Conservation (phyloP, 2,329 filamentous ascomycete genomes). For the Apiospora pterosperma region DNA sequence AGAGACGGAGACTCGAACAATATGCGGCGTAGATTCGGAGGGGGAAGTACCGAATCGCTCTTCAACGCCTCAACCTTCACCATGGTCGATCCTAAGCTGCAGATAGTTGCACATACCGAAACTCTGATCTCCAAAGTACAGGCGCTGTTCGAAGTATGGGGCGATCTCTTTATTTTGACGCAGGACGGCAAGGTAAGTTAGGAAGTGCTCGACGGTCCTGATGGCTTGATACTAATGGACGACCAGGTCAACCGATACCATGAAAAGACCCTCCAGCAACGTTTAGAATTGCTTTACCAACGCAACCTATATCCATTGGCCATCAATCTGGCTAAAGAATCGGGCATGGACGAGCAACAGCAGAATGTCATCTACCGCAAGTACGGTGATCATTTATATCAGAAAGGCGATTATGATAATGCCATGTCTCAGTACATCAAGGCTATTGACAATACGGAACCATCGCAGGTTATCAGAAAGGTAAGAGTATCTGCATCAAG, state of each 20-base stretch:
- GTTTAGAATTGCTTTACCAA: constrained; percentile 90
- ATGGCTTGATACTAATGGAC: no score
- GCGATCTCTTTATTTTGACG: constrained; percentile 83
- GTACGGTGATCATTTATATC: constrained; percentile 92
- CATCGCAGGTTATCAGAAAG: constrained; percentile 93
- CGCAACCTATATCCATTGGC: constrained; percentile 89
- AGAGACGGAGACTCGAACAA: constrained; percentile 54
- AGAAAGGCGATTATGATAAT: constrained; percentile 92
- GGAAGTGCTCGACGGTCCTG: no score
- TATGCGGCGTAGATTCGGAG: constrained; percentile 69
- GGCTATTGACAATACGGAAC: constrained; percentile 93
- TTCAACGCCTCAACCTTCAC: constrained; percentile 88
- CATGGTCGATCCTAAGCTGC: constrained; percentile 85
- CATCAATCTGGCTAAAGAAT: constrained; percentile 88
- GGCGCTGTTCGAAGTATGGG: constrained; percentile 82
- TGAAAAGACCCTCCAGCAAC: constrained; percentile 86
- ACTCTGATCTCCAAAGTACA: constrained; percentile 78
- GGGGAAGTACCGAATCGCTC: constrained; percentile 68
- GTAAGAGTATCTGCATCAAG: constrained; percentile 36
- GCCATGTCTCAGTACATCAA: constrained; percentile 99
- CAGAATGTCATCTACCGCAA: constrained; percentile 90
- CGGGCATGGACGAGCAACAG: constrained; percentile 73
- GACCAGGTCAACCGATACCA: constrained; percentile 77
- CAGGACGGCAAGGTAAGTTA: constrained; percentile 81
- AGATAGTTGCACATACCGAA: constrained; percentile 87